Base-by-base conservation (phyloP, 1,139 yeast species). In the Yamadazyma epiphylla region DNA sequence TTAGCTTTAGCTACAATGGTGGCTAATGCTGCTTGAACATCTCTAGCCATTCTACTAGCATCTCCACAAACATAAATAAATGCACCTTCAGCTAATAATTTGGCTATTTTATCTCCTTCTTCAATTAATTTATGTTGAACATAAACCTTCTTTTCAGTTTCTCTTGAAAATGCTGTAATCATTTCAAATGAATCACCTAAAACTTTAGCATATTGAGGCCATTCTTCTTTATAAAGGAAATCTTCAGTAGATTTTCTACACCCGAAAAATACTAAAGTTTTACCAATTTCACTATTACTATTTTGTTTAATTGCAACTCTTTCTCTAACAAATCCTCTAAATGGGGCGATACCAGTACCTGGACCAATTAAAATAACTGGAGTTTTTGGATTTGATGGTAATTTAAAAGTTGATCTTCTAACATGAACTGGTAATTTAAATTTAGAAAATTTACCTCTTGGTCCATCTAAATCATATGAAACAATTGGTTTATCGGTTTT, bases 291-390 rank as follows among this genome's bases (percentile, higher is more conserved):
- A 15, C 64, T 59, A 33, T 70, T 70, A 22, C 70, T 67, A 45
- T 68, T 73, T 34, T 70, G 62, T 24, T 49, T 46, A 27, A 57
- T 55, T 13, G 62, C 55, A 12, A 58, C 82, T 49, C 94, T 80
- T 58, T 88, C 96, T 58, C 94, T 80, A 25, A 91, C 60, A 45
- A 91, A 88, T 3, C 95, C 96, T 60, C 97, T 81, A 66, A 91
- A 83, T 38, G 98, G 98, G 8, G 98, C 97, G 35, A 91, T 91
- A 54, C 98, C 98, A 5, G 98, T 91, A 43, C 98, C 98, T 28
- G 98, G 97, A 22, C 98, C 98, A 53, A 91, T 74, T 82, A 89
- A 77, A 46, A 91, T 86, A 21, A 91, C 74, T 6, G 98, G 96
- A 27, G 82, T 78, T 11, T 75, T 58, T 19, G 94, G 81, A 52